Conservation (phyloP, 306 rosid species). For the Fragaria ananassa region DNA sequence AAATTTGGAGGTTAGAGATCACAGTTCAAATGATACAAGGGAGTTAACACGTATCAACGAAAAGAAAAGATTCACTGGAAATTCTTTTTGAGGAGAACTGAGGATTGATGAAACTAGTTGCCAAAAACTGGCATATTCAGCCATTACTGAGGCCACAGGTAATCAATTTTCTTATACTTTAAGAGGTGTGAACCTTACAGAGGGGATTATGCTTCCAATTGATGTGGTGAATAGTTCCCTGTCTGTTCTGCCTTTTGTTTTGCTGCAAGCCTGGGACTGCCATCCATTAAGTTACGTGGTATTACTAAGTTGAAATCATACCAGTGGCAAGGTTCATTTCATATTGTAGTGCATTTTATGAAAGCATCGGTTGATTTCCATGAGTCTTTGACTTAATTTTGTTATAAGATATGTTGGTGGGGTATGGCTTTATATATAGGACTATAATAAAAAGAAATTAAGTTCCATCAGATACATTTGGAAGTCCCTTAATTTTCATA, state of each 20-base stretch:
- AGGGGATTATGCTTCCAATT: not conserved
- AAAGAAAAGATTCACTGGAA: constrained; percentile 45
- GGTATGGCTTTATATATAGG: not conserved
- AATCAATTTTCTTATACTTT: constrained; percentile 16
- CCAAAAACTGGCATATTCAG: constrained; percentile 63
- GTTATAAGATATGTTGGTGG: not conserved
- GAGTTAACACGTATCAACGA: constrained; percentile 32
- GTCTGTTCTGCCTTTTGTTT: not conserved
- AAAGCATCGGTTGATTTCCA: not conserved
- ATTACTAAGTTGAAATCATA: not conserved
- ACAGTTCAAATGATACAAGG: constrained; percentile 33
- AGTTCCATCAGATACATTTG: not conserved
- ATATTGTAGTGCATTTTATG: not conserved
- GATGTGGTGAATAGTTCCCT: not conserved
- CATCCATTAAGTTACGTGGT: not conserved
- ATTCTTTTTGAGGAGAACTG: constrained; percentile 40
- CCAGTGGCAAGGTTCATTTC: not conserved
- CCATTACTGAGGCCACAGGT: constrained; percentile 74
- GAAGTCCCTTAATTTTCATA: not conserved
- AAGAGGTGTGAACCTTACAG: not conserved
- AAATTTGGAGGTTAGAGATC: constrained; percentile 36
- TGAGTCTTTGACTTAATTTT: not conserved
- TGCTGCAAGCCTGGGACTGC: not conserved
- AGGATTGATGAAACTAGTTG: constrained; percentile 38
- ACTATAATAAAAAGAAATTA: not conserved